Percentiles rank a stretch among this genome's conserved stretches.
These are phyloP conservation scores for Colletotrichum filicis DNA, from an alignment of 2,329 filamentous ascomycete genomes.

Conservation along the genomic window DNA sequence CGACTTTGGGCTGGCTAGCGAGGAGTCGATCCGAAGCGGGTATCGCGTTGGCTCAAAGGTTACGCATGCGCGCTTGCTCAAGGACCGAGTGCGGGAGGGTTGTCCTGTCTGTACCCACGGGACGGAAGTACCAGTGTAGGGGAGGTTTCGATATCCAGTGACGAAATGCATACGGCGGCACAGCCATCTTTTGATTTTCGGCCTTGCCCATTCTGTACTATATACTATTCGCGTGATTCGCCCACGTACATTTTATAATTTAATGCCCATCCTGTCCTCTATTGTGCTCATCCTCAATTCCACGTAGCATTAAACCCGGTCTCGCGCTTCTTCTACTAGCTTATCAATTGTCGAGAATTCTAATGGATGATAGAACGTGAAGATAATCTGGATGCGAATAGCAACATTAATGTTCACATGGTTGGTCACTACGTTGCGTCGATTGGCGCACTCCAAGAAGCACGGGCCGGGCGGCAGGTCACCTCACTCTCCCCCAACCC, in stretches of 20 bases:
- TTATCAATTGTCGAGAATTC: too few species aligned
- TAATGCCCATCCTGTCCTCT: too few species aligned
- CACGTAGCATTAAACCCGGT: too few species aligned
- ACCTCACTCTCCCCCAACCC: not conserved
- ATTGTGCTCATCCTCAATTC: too few species aligned
- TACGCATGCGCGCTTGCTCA: conserved; percentile 82
- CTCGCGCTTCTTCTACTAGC: too few species aligned
- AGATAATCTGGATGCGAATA: too few species aligned
- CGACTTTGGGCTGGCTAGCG: conserved; percentile 55
- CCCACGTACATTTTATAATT: too few species aligned
- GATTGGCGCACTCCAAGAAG: not conserved
- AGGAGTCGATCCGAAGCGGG: conserved; percentile 55
- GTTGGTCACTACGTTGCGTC: too few species aligned
- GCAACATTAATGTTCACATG: too few species aligned
- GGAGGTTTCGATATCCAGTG: conserved; percentile 3
- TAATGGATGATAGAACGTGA: too few species aligned
- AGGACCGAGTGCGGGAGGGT: conserved; percentile 74
- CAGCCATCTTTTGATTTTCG: conserved; percentile 8
- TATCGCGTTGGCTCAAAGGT: conserved; percentile 87
- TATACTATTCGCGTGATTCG: too few species aligned
- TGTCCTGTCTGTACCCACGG: conserved; percentile 66
- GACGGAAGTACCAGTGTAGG: conserved; percentile 8
- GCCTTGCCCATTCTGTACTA: too few species aligned
- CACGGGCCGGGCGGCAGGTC: conserved; percentile 2
- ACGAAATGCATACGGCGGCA: conserved; percentile 14